Base-by-base conservation (phyloP, 2,329 filamentous ascomycete species). In the Hymenoscyphus fraxineus region DNA sequence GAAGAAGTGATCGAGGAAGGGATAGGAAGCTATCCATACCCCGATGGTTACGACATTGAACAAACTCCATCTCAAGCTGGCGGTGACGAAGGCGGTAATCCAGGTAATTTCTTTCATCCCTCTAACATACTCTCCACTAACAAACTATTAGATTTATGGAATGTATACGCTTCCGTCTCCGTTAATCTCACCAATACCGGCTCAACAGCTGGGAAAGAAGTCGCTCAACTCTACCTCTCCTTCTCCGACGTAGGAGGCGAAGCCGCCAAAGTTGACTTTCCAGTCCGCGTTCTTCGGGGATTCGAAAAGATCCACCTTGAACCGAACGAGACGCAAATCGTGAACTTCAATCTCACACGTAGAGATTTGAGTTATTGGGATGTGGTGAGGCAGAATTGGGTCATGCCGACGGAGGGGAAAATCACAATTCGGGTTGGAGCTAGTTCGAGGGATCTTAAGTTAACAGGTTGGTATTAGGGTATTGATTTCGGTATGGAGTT, bases 311-410 rank as follows among this genome's bases (percentile, higher is more conserved):
- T 89, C 1, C 75, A 78, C 47, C 74, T 92, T n/a, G 77, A 81
- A 2, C 77, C 80, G 0, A 85, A 83, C 0, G 80, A 86, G 73
- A 80, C 74, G 3, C 75, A 76, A 65, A 80, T 76, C 0, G 81
- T 91, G 0, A 78, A 80, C 35, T 81, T 92, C 71, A 77, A 79
- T 0, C 70, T 92, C 64, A 89, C 83, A 7, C 81, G 89, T 59
- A 83, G 88, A 70, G 89, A 92, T 70, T 63, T 92, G 64, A 91
- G 88, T 66, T 89, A 89, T 58, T 92, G 89, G 89, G 87, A 89
- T 71, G 82, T 85, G 0, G 75, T 78, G 13, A 72, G 78, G 51
- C 88, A 90, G 76, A 91, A 92, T 68, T 93, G 90, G 90, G 81
- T 86, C 1, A 80, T 88, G 76, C 81, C 84, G 1, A 76, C 73